A percentile compares a stretch with the other conserved stretches of the same genome.
These are phyloP conservation scores for Debaryomyces hansenii DNA, from an alignment of 805 yeast species.

Conservation along the genomic window DNA sequence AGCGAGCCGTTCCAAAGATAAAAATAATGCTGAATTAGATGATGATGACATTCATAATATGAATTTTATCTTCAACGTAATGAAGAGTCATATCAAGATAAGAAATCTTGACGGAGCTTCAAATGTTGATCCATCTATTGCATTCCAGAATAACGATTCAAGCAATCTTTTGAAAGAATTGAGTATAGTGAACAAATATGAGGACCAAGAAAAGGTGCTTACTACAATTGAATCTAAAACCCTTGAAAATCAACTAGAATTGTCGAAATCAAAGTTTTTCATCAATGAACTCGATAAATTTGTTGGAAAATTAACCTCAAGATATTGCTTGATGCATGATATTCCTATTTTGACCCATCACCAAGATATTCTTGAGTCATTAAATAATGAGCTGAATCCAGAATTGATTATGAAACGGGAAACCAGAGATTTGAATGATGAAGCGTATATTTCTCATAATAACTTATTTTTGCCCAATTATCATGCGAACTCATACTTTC, in stretches of 20 bases:
- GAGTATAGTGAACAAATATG: conserved; percentile 4
- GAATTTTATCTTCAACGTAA: conserved; percentile 28
- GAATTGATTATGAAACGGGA: conserved; percentile 13
- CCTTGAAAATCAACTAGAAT: background rate
- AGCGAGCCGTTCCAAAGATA: background rate
- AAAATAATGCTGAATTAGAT: conserved; percentile 8
- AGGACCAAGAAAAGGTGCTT: conserved; percentile 4
- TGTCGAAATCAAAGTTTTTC: conserved; percentile 20
- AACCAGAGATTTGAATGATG: conserved; percentile 21
- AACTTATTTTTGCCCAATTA: conserved; percentile 36
- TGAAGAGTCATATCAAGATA: conserved; percentile 31
- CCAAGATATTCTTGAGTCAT: conserved; percentile 16
- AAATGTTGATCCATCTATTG: conserved; percentile 8
- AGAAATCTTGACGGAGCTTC: conserved; percentile 32
- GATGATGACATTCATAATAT: conserved; percentile 31
- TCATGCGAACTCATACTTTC: conserved; percentile 34
- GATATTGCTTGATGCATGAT: conserved; percentile 17
- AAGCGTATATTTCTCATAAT: conserved; percentile 32
- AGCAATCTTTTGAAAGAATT: conserved; percentile 15
- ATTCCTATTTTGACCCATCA: conserved; percentile 16
- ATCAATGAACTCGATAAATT: conserved; percentile 25
- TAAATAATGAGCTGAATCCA: background rate
- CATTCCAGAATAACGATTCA: conserved; percentile 8
- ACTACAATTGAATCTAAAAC: conserved; percentile 5
- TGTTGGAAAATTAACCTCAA: conserved; percentile 22